Percentiles rank a stretch among this genome's conserved stretches.
phyloP scores from a whole-genome alignment of 305 asterid genomes.

The Fraxinus baroniana region DNA sequence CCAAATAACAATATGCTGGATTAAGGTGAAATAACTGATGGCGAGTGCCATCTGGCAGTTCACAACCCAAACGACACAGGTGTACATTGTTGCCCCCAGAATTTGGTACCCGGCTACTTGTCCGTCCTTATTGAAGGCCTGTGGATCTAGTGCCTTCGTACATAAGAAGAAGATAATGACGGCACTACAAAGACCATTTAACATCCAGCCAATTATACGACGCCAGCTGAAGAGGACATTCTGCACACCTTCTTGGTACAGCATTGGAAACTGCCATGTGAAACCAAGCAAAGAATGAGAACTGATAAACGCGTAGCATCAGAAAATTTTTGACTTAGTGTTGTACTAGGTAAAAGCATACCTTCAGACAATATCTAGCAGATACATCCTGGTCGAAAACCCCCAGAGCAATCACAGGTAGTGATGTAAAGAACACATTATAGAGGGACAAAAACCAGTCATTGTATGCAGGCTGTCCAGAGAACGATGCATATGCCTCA shows the following conservation, averaged over 20 bases:
- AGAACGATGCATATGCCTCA: conserved; percentile 82
- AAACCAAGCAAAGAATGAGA: conserved; percentile 15
- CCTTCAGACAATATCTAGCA: conserved; percentile 84
- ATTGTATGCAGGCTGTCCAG: conserved; percentile 91
- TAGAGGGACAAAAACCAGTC: conserved; percentile 91
- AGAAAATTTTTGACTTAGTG: neutral
- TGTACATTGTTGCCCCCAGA: conserved; percentile 85
- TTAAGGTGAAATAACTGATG: conserved; percentile 73
- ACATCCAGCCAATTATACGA: conserved; percentile 90
- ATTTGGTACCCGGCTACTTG: conserved; percentile 55
- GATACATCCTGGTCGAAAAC: conserved; percentile 97
- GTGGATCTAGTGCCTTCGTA: conserved; percentile 58
- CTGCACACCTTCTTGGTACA: conserved; percentile 96
- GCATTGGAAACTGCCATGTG: conserved; percentile 70
- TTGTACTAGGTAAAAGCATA: conserved; percentile 23
- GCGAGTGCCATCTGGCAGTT: conserved; percentile 87
- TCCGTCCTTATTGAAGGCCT: conserved; percentile 58
- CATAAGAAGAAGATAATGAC: conserved; percentile 80
- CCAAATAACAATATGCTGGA: conserved; percentile 86
- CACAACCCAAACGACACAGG: conserved; percentile 85
- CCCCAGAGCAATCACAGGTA: conserved; percentile 90
- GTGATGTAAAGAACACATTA: conserved; percentile 91
- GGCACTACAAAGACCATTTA: conserved; percentile 67
- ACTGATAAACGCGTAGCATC: neutral
- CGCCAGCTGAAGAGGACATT: conserved; percentile 93